Evolutionary conservation across 2,329 filamentous ascomycete genomes (phyloP).

Genomic region (Lachnellula arida): DNA sequence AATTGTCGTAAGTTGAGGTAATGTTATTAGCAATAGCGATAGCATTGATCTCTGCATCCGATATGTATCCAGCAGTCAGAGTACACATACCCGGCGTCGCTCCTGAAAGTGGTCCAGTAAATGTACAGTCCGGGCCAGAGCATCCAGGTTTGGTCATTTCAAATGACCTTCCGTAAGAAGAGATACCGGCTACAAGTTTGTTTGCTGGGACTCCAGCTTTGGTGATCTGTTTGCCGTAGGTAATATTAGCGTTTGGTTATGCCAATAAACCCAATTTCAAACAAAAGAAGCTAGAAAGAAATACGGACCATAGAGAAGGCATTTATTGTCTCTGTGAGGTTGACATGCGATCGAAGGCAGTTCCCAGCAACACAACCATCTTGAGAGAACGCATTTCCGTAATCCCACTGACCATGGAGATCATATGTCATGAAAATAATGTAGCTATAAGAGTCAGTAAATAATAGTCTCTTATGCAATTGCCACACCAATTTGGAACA

Average conservation of each 20-base stretch:
- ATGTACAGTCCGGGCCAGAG: conserved; percentile 13
- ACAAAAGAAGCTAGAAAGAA: too few relatives aligned
- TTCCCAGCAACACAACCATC: conserved; percentile 30
- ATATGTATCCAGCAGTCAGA: conserved; percentile 32
- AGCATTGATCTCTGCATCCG: conserved; percentile 32
- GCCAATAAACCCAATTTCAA: too few relatives aligned
- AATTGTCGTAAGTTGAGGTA: conserved; percentile 23
- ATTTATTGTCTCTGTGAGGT: conserved; percentile 34
- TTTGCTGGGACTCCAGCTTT: conserved; percentile 29
- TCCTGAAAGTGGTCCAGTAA: conserved; percentile 23
- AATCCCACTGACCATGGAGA: conserved; percentile 40
- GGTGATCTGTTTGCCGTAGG: conserved; percentile 26
- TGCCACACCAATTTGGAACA: too few relatives aligned
- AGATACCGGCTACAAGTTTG: conserved; percentile 32
- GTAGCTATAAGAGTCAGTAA: not conserved
- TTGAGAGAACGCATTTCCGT: conserved; percentile 27
- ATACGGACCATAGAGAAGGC: conserved; percentile 30
- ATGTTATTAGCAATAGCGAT: conserved; percentile 24
- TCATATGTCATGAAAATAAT: conserved; percentile 21
- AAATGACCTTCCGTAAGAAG: conserved; percentile 35
- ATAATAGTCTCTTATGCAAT: too few relatives aligned
- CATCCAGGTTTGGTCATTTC: conserved; percentile 31
- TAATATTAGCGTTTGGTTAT: too few relatives aligned
- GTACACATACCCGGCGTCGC: conserved; percentile 32
- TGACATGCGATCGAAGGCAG: conserved; percentile 35